These are phyloP conservation scores for Glebionis coronaria DNA, from an alignment of 129 eudicot genomes.

Conservation along the genomic window DNA sequence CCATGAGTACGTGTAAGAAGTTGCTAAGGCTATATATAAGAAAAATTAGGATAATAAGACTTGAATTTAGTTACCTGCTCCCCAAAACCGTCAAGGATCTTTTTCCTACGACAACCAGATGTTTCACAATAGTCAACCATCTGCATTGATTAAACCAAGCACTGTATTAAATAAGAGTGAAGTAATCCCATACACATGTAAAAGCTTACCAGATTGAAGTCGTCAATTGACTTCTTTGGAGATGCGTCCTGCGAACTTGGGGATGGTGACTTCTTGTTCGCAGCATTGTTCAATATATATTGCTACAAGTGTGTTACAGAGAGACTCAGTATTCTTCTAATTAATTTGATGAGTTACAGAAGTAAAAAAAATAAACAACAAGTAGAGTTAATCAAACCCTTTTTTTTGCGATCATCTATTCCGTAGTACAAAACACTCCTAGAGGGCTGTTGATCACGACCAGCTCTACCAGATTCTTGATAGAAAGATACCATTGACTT, in stretches of 20 bases:
- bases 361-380: neutral
- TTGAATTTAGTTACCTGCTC: too few species aligned
- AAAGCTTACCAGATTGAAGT: slow-evolving; percentile 60
- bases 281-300: too few species aligned
- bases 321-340: neutral
- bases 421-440: slow-evolving; percentile 86
- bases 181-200: slow-evolving; percentile 7
- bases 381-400: slow-evolving; percentile 46
- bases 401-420: slow-evolving; percentile 83
- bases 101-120: too few species aligned
- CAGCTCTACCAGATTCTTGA: slow-evolving; percentile 99
- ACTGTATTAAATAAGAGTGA: neutral
- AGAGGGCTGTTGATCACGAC: slow-evolving; percentile 87
- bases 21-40: too few species aligned
- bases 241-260: too few species aligned
- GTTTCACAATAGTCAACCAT: slow-evolving; percentile 90
- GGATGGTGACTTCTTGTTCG: too few species aligned
- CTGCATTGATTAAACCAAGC: slow-evolving; percentile 39
- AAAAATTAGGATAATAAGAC: too few species aligned
- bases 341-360: neutral
- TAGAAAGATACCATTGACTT: too few species aligned
- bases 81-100: too few species aligned
- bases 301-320: too few species aligned
- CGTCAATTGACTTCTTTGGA: too few species aligned
- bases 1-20: too few species aligned